Base-by-base conservation (phyloP, 1,284 basidiomycete genomes). In the Trametes hirsuta region DNA sequence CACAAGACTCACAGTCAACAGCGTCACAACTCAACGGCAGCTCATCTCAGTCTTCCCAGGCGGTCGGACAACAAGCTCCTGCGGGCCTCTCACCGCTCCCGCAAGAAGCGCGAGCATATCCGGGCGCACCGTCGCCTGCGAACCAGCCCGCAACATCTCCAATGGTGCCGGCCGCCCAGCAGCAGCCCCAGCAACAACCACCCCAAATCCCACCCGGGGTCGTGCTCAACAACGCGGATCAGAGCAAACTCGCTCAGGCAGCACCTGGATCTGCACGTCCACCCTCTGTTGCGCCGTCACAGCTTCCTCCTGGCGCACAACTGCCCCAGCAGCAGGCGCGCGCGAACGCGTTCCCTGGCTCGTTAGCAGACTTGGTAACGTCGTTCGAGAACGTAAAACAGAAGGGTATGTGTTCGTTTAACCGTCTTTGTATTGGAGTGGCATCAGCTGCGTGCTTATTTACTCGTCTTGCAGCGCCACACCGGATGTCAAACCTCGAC, bases 371-470 rank as follows among this genome's bases (percentile, higher is more conserved):
- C 73, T 82, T 99, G 53, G 96, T 98, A 44, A 87, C 91, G 36
- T 96, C 94, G 48, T 99, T 98, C 72, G 97, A 98, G 77, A 91
- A 85, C 49, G 95, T 94, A 64, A 99, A 97, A 77, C 94, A 96
- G 78, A 95, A 97, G 74, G 94, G 94, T 94, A 83, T 78, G 37
- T 41, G 21, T 55, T 45, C 51, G 25, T 22, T 45, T 52, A 10
- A 18, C 10, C 34, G 37, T 10, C 41, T 39, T 48, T 49, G 47
- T 49, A 14, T 36, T 6, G 24, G 2, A 25, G 37, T 51, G 41
- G 56, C 14, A 37, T 48, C 25, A 47, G 24, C 24, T 22, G 25
- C 53, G 47, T 55, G 50, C 50, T 61, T 15, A 61, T 35, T 14
- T 22, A 40, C 14, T 47, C 44, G 24, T 36, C 35, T 45, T 53